These are phyloP conservation scores for Sclerotinia trifoliorum DNA, from an alignment of 2,329 filamentous ascomycete genomes.

Conservation along the genomic window DNA sequence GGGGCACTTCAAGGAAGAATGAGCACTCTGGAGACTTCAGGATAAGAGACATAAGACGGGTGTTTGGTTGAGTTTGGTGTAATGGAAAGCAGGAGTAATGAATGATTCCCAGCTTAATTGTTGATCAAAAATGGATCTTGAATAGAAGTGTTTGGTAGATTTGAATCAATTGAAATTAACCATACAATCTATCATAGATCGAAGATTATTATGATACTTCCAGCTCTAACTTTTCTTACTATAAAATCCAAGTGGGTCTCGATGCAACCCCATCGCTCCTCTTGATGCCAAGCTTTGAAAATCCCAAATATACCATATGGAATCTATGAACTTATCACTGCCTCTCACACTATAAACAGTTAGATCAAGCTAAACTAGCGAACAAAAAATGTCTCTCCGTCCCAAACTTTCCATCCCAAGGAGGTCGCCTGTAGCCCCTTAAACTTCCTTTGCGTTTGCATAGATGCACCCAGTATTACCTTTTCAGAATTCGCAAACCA, in stretches of 20 bases:
- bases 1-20: not conserved
- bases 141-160: not conserved
- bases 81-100: constrained; percentile 3
- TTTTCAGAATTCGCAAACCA: no score
- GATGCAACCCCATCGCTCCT: no score
- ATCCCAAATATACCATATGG: no score
- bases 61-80: constrained; percentile 2
- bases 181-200: not conserved
- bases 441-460: not conserved
- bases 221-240: no score
- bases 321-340: no score
- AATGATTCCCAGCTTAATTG: constrained; percentile 4
- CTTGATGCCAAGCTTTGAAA: no score
- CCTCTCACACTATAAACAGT: no score
- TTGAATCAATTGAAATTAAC: not conserved
- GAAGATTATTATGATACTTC: not conserved
- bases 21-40: not conserved
- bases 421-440: not conserved
- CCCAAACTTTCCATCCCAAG: not conserved
- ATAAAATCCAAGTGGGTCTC: no score
- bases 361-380: not conserved
- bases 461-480: not conserved
- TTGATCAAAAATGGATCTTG: not conserved
- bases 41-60: not conserved
- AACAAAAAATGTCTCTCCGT: not conserved